Evolutionary conservation across 2,329 filamentous ascomycete species (phyloP), one percentile per base, ranked within the genome.

Genomic region (Capronia coronata): DNA sequence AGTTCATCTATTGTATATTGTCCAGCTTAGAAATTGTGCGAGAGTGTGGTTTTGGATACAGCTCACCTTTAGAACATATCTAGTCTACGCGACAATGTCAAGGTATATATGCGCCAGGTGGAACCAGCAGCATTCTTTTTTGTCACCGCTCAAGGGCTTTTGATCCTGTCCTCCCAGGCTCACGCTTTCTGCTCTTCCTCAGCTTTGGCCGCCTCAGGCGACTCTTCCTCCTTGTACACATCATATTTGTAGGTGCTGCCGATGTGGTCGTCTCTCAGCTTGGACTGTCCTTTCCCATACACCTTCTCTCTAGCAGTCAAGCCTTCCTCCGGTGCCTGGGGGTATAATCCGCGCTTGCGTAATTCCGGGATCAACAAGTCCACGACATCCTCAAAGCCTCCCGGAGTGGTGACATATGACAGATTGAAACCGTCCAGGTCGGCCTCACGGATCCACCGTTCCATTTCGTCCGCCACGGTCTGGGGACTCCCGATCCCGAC

Each of bases 401-500:
- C 74, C 1, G 74, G 74, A 4, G 71, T 76, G 1, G 71, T 73
- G 11, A 75, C 71, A 62, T 76, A 73, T 5, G 63, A 68, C 18
- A 76, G 53, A 57, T 88, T 88, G 66, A 88, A 88, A 0, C 84
- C 84, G 61, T 87, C 84, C 1, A 87, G 76, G 56, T 86, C 84
- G 0, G 80, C 82, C 62, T 86, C 83, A 4, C 70, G 61, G 0
- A 86, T 71, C 83, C 84, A 87, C 0, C 71, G 66, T 65, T 87
- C 80, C 48, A 88, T 71, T 37, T 76, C 74, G 61, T 87, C 83
- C 0, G 81, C 84, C 1, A 87, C 82, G 56, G 79, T 76, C 13
- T 72, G 64, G 0, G 83, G 70, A 0, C 80, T 86, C 0, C 84
- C 76, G 7, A 78, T 67, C 2, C 65, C 62, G 1, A 76, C 69